Evolutionary conservation across 768 basidiomycete species (phyloP).

Genomic region (Termitomyces sp.): DNA sequence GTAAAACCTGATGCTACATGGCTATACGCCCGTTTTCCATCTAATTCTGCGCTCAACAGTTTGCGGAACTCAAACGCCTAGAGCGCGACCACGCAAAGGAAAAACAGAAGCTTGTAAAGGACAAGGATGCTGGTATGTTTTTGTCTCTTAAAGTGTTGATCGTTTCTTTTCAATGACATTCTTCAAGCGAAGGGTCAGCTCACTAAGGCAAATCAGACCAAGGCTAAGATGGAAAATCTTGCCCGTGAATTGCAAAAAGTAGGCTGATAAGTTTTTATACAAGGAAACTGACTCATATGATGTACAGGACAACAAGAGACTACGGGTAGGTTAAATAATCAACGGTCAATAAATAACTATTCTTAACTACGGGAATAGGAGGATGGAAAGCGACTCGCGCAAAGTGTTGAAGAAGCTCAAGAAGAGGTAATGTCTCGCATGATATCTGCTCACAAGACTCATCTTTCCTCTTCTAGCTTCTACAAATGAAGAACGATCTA

Average conservation of each 20-base stretch:
- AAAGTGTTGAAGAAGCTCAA: conserved; percentile 81
- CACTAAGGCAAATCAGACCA: conserved; percentile 84
- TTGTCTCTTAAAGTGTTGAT: background rate
- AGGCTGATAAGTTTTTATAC: conserved; percentile 5
- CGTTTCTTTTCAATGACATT: background rate
- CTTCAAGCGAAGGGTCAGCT: conserved; percentile 71
- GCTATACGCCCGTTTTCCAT: conserved; percentile 8
- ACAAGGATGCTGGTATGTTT: conserved; percentile 77
- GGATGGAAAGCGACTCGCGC: conserved; percentile 74
- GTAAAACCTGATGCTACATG: conserved; percentile 36
- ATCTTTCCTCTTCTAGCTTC: conserved; percentile 37
- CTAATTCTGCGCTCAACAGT: conserved; percentile 40
- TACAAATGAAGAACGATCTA: conserved; percentile 79
- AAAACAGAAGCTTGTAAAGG: conserved; percentile 85
- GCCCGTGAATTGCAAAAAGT: conserved; percentile 90
- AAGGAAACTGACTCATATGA: conserved; percentile 6
- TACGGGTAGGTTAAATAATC: conserved; percentile 51
- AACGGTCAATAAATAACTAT: conserved; percentile 7
- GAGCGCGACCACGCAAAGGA: conserved; percentile 90
- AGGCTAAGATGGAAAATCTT: conserved; percentile 85
- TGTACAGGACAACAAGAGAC: conserved; percentile 78
- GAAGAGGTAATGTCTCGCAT: conserved; percentile 52
- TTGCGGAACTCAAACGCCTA: conserved; percentile 80
- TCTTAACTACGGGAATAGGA: conserved; percentile 45
- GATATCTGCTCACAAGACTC: conserved; percentile 6